Base-by-base conservation (phyloP, 257 asterid genomes). In the Linaria vulgaris region DNA sequence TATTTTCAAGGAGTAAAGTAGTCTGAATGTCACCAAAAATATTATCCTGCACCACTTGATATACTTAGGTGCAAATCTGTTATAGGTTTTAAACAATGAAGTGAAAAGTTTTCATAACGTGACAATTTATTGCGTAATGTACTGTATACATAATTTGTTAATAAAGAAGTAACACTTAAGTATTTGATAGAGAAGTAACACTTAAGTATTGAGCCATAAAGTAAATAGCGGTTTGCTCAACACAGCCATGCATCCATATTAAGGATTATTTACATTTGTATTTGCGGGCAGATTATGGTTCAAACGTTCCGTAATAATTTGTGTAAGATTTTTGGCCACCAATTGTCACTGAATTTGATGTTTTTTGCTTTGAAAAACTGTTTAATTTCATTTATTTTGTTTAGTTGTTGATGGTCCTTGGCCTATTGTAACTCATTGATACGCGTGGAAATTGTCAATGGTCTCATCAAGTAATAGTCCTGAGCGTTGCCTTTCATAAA, bases 401-500 rank as follows among this genome's bases (percentile, higher is more conserved):
- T n/a, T 58, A 53, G 23, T 49, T 48, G 47, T 56, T 34, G 9
- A 47, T 67, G 12, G 58, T n/a, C 43, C 39, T 50, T 13, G 6
- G 12, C 66, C 46, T 67, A 30, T 30, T 39, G 50, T 31, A 46
- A 38, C 23, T 63, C 38, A 23, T 43, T 24, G n/a, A 12, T 55
- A 11, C 41, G n/a, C n/a, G n/a, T n/a, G n/a, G n/a, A n/a, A n/a
- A n/a, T n/a, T n/a, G n/a, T n/a, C n/a, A n/a, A n/a, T n/a, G n/a
- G n/a, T n/a, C n/a, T n/a, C n/a, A n/a, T n/a, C n/a, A n/a, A n/a
- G n/a, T n/a, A n/a, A n/a, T n/a, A n/a, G n/a, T n/a, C n/a, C n/a
- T n/a, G n/a, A n/a, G n/a, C n/a, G 11, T 41, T 39, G 41, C 30
- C 14, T 59, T 58, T 50, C 13, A 16, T 65, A 50, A 72, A 61